Base-by-base conservation (phyloP, 805 yeast species). In the Zygosaccharomyces pseudorouxii region DNA sequence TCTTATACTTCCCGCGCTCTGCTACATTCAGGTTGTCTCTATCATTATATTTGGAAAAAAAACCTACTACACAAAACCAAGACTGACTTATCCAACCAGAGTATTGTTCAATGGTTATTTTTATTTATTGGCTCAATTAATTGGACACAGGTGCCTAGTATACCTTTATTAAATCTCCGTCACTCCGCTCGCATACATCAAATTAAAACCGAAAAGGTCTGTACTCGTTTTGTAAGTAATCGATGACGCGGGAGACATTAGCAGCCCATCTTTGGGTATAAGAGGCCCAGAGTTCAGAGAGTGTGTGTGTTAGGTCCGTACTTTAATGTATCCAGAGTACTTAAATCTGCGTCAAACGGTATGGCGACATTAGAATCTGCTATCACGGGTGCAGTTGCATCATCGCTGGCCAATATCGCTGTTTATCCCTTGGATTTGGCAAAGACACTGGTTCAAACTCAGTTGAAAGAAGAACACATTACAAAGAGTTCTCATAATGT, bases 361-460 rank as follows among this genome's bases (percentile, higher is more conserved):
- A 78, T 78, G 82, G 71, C 79, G 5, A 62, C 67, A 16, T 41
- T 87, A 60, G 95, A 88, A 55, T 80, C 81, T 59, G 96, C 96
- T 0, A 75, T 86, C 12, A 81, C 86, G 43, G 96, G 95, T 0
- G 88, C 95, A 0, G 72, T 84, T 42, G 93, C 95, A 7, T 86
- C 95, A 1, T 83, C 82, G 19, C 64, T 85, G 43, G 95, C 96
- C 36, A 88, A 86, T 68, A 71, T 87, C 6, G 72, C 81, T 38
- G 90, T 88, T 1, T 88, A 88, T 60, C 96, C 96, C 0, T 68
- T 88, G 39, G 96, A 88, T 62, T 71, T 88, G 59, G 77, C 85
- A 52, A 86, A 86, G 62, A 85, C 93, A 0, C 72, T 82, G 50
- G 78, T 86, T 39, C 95, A 86, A 60, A 82, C 89, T 3, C 93